Conservation (phyloP, 148 eudicot species). For the Linanthus parryae region DNA sequence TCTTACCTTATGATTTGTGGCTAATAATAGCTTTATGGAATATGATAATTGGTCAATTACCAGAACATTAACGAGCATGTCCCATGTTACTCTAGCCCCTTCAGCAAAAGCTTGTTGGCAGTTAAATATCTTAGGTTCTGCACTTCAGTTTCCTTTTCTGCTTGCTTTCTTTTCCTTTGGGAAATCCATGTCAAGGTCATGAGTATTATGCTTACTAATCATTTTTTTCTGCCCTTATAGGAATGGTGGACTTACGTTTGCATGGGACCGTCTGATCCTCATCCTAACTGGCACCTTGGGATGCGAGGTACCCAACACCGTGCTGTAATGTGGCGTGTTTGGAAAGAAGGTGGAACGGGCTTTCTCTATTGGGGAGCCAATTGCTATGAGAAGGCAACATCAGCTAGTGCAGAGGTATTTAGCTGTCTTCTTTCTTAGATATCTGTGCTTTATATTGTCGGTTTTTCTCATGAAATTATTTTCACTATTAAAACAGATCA, state of each 20-base stretch:
- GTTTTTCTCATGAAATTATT: background rate
- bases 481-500: conserved; percentile 38
- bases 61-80: too few species aligned
- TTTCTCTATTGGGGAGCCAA: conserved; percentile 98
- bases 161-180: too few species aligned
- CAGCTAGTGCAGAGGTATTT: conserved; percentile 89
- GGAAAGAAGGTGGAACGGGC: conserved; percentile 99
- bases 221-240: conserved; percentile 28
- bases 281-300: conserved; percentile 98
- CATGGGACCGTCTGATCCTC: conserved; percentile 98
- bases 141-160: too few species aligned
- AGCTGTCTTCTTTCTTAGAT: background rate
- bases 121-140: too few species aligned
- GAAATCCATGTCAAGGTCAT: too few species aligned
- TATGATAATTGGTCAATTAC: too few species aligned
- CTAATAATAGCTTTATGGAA: too few species aligned
- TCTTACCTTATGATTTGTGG: too few species aligned
- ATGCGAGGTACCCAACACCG: conserved; percentile 99
- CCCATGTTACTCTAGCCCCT: too few species aligned
- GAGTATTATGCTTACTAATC: too few species aligned
- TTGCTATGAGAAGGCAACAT: conserved; percentile 91
- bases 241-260: conserved; percentile 99
- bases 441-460: background rate
- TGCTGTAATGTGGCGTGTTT: conserved; percentile 99
- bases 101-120: too few species aligned